Conservation (phyloP, 1,284 basidiomycete species). For the Tilletia walkeri region DNA sequence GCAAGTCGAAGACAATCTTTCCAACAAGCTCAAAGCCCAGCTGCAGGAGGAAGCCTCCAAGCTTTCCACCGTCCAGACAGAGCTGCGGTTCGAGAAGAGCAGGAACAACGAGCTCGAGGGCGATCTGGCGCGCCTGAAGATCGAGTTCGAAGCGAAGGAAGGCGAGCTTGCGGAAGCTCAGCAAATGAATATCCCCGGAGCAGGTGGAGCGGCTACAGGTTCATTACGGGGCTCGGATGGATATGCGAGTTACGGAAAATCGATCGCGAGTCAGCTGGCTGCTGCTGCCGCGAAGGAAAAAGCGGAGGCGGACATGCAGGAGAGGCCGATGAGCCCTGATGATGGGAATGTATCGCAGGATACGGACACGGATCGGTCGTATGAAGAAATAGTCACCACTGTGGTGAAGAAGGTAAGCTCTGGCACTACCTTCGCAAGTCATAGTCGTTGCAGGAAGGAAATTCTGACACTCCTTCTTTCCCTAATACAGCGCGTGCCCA, state of each 20-base stretch:
- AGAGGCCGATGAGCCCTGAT: not conserved
- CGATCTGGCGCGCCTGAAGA: constrained; percentile 2
- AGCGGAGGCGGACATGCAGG: not conserved
- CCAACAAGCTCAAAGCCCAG: constrained; percentile 10
- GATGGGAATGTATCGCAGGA: not conserved
- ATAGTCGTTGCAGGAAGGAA: not conserved
- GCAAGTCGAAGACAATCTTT: not conserved
- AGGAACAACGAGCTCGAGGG: constrained; percentile 4
- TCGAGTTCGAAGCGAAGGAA: constrained; percentile 7
- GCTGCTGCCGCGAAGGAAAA: not conserved
- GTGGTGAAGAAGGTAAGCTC: constrained; percentile 10
- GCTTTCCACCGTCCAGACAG: not conserved
- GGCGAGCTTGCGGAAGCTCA: constrained; percentile 14
- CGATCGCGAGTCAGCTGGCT: constrained; percentile 11
- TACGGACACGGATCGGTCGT: constrained; percentile 11
- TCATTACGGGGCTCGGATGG: not conserved
- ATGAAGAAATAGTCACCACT: constrained; percentile 1
- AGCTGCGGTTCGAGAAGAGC: not conserved
- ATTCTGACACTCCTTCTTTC: not conserved
- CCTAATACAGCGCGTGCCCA: constrained; percentile 4
- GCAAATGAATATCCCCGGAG: not conserved
- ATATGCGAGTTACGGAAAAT: constrained; percentile 1
- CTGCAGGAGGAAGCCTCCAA: not conserved
- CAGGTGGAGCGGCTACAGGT: not conserved
- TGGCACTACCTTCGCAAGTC: not conserved